Percentiles rank a stretch among this genome's conserved stretches.
These are phyloP conservation scores for Basipetospora chlamydospora DNA, from an alignment of 2,329 filamentous ascomycete genomes.

Conservation along the genomic window DNA sequence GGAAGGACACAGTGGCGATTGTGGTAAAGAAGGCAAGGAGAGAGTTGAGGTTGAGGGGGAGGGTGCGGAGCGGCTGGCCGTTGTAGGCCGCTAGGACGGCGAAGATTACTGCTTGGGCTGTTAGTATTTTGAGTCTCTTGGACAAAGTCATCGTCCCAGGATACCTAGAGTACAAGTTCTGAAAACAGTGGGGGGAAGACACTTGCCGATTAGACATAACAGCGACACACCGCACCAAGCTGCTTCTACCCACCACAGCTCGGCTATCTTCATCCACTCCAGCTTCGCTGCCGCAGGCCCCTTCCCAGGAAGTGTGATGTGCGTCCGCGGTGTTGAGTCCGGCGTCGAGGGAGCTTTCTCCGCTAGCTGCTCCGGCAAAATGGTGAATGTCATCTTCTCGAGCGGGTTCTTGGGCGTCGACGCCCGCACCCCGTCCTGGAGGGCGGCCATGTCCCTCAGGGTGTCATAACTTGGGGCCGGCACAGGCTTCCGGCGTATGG, in stretches of 20 bases:
- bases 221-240: constrained; percentile 3
- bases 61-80: constrained; percentile 10
- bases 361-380: constrained; percentile 4
- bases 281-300: background rate
- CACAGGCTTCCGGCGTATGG: constrained; percentile 5
- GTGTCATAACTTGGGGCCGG: constrained; percentile 1
- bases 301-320: background rate
- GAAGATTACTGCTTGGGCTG: constrained; percentile 7
- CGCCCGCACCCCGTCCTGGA: background rate
- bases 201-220: constrained; percentile 4
- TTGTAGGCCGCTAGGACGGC: constrained; percentile 8
- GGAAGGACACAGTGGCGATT: constrained; percentile 12
- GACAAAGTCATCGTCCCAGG: too few relatives aligned
- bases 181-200: too few relatives aligned
- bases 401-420: constrained; percentile 3
- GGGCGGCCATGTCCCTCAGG: background rate
- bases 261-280: background rate
- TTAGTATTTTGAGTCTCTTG: too few relatives aligned
- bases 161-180: too few relatives aligned
- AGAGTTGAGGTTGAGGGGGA: constrained; percentile 14
- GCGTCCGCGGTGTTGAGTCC: constrained; percentile 2
- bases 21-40: constrained; percentile 15
- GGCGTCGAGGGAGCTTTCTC: constrained; percentile 3
- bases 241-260: constrained; percentile 2
- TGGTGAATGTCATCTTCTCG: constrained; percentile 4